Percentiles rank a stretch among this genome's conserved stretches.
These are phyloP conservation scores for Ophiocordyceps robertsii DNA, from an alignment of 2,329 filamentous ascomycete genomes.

Conservation along the genomic window DNA sequence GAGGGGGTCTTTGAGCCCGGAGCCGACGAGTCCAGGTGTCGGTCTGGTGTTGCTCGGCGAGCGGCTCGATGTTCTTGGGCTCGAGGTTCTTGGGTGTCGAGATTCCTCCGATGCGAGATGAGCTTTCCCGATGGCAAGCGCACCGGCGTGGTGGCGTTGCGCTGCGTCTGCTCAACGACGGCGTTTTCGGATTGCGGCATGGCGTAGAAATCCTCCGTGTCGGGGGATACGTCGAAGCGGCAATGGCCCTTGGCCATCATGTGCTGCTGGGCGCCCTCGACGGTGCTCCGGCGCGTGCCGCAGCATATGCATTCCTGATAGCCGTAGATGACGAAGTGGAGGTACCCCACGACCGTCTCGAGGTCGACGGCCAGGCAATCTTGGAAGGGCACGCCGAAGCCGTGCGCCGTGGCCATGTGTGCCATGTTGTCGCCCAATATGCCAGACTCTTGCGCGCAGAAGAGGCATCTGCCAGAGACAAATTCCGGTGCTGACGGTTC, in stretches of 20 bases:
- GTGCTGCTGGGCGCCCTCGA: slow-evolving; percentile 34
- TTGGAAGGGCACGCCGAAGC: slow-evolving; percentile 27
- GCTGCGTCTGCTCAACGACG: not conserved
- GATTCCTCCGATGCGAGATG: not conserved
- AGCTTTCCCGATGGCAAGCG: not conserved
- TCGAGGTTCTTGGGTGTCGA: not conserved
- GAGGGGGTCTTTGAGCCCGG: not conserved
- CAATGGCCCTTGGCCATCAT: slow-evolving; percentile 37
- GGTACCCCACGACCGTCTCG: slow-evolving; percentile 30
- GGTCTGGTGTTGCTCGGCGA: not conserved
- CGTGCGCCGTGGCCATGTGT: slow-evolving; percentile 37
- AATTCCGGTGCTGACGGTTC: slow-evolving; percentile 9
- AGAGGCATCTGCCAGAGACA: slow-evolving; percentile 22
- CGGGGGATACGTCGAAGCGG: slow-evolving; percentile 24
- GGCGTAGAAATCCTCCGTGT: slow-evolving; percentile 29
- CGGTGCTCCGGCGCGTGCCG: slow-evolving; percentile 25
- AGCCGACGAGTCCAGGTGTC: not conserved
- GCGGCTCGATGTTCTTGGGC: too few species aligned
- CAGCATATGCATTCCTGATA: slow-evolving; percentile 39
- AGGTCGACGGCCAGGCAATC: slow-evolving; percentile 28
- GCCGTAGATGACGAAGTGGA: slow-evolving; percentile 33
- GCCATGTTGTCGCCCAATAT: slow-evolving; percentile 22
- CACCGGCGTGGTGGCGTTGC: not conserved
- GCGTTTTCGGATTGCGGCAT: slow-evolving; percentile 4
- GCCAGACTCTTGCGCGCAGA: slow-evolving; percentile 20